Conservation (phyloP, 177 flowering plant species). For the Tripterygium wilfordii region DNA sequence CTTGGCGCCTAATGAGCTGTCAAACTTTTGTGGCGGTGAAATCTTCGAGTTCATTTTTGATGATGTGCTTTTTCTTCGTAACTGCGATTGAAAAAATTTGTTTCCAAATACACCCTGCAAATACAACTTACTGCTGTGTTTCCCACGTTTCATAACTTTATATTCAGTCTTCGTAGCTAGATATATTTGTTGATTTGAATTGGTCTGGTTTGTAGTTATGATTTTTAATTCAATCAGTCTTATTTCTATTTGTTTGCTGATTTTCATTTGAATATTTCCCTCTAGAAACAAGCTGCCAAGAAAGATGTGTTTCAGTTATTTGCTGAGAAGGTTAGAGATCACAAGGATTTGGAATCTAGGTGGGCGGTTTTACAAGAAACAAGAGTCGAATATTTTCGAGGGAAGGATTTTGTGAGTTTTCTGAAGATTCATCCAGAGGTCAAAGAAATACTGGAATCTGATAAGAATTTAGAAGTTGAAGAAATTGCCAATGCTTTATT, state of each 20-base stretch:
- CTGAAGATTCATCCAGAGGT: conserved; percentile 73
- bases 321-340: conserved; percentile 96
- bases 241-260: background rate
- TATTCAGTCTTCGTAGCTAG: too few species aligned
- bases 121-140: too few species aligned
- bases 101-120: too few species aligned
- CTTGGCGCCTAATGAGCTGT: too few species aligned
- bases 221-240: background rate
- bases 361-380: conserved; percentile 99
- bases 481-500: conserved; percentile 68
- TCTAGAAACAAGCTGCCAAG: conserved; percentile 72
- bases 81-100: too few species aligned
- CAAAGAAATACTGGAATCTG: conserved; percentile 70
- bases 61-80: too few species aligned
- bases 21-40: too few species aligned
- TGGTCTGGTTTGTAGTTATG: background rate
- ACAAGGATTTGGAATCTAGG: conserved; percentile 79
- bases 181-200: background rate
- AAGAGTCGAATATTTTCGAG: conserved; percentile 92
- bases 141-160: too few species aligned
- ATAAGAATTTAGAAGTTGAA: conserved; percentile 62
- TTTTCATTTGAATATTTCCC: background rate
- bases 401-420: conserved; percentile 83
- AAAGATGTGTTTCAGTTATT: conserved; percentile 87
- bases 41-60: too few species aligned